Evolutionary conservation across 1,284 basidiomycete genomes (phyloP).

Genomic region (Leccinum angustisporum): DNA sequence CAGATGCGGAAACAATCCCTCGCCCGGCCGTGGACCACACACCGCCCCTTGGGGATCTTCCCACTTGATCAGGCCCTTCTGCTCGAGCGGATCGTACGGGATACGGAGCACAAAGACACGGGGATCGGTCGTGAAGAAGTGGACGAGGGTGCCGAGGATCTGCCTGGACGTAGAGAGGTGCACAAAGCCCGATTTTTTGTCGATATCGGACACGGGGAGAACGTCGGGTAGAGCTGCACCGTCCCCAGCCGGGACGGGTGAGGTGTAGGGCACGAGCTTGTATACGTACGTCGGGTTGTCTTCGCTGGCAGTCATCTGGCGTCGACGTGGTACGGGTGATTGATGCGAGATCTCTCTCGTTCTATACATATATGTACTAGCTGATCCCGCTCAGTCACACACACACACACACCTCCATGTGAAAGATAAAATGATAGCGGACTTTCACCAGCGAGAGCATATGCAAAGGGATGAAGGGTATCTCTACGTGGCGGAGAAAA

Average conservation of each 20-base stretch:
- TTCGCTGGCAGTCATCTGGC: not conserved
- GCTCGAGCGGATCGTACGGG: constrained; percentile 16
- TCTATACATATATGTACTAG: not conserved
- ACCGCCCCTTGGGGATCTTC: constrained; percentile 24
- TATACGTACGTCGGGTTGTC: constrained; percentile 30
- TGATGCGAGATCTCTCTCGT: not conserved
- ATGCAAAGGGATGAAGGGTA: constrained; percentile 20
- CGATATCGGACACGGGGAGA: constrained; percentile 29
- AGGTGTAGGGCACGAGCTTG: constrained; percentile 26
- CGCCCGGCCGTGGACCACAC: constrained; percentile 27
- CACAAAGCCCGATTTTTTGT: constrained; percentile 27
- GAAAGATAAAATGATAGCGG: not conserved
- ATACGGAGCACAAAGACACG: constrained; percentile 27
- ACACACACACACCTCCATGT: not conserved
- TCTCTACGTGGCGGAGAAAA: constrained; percentile 17
- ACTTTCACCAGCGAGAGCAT: not conserved
- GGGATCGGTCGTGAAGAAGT: constrained; percentile 23
- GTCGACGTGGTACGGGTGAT: not conserved
- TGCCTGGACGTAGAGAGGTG: constrained; percentile 32
- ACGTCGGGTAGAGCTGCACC: constrained; percentile 15
- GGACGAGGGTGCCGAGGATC: constrained; percentile 23
- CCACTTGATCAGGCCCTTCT: constrained; percentile 18
- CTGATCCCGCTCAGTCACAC: not conserved
- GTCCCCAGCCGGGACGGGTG: constrained; percentile 11
- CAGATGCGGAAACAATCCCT: constrained; percentile 31